A percentile compares a stretch with the other conserved stretches of the same genome.
phyloP scores from a whole-genome alignment of 495 filamentous ascomycete species.

The Filosporella fistucella region DNA sequence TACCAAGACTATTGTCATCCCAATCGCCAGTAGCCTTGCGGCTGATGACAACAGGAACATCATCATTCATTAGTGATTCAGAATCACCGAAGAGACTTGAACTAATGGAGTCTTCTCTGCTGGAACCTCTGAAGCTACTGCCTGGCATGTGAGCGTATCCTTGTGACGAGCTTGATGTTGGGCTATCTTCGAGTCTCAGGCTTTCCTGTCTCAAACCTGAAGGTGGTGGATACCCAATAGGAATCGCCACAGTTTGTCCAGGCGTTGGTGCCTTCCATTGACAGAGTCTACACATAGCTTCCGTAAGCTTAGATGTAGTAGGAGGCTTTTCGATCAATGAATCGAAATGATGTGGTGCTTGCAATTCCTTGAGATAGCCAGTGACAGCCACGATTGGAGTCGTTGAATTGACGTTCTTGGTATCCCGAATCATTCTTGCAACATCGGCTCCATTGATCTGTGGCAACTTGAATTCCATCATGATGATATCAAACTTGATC shows the following conservation, averaged over 20 bases:
- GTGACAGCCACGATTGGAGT: conserved; percentile 98
- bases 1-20: conserved; percentile 62
- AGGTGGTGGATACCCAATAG: conserved; percentile 49
- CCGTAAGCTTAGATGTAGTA: conserved; percentile 79
- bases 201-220: conserved; percentile 59
- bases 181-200: conserved; percentile 68
- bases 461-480: conserved; percentile 94
- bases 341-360: conserved; percentile 91
- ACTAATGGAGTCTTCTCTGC: conserved; percentile 78
- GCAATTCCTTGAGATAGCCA: conserved; percentile 92
- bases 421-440: conserved; percentile 94
- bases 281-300: conserved; percentile 79
- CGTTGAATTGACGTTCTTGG: conserved; percentile 86
- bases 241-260: conserved; percentile 35
- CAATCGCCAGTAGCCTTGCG: conserved; percentile 67
- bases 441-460: conserved; percentile 93
- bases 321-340: conserved; percentile 93
- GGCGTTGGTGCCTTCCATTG: conserved; percentile 81
- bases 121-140: conserved; percentile 71
- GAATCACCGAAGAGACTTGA: conserved; percentile 84
- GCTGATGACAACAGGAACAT: conserved; percentile 70
- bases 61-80: conserved; percentile 73
- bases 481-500: conserved; percentile 94
- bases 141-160: conserved; percentile 63
- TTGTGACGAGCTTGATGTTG: conserved; percentile 70